Evolutionary conservation across 2,329 filamentous ascomycete genomes (phyloP).

Genomic region (Intubia oerlemansii): DNA sequence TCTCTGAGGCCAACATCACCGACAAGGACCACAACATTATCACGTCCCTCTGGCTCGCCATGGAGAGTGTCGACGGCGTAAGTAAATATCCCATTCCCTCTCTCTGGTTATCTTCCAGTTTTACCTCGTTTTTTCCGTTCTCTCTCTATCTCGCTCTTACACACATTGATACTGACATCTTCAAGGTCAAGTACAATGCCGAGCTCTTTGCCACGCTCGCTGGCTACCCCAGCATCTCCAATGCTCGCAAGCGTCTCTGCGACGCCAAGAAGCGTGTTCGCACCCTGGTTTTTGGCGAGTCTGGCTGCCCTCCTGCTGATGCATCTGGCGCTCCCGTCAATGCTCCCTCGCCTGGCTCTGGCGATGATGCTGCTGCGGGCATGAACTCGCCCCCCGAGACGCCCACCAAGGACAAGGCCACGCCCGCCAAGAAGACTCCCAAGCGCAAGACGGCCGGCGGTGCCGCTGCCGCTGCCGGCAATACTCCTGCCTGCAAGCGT

Average conservation of each 20-base stretch:
- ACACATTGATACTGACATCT: constrained; percentile 7
- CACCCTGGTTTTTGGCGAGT: constrained; percentile 3
- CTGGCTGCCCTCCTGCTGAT: too few relatives aligned
- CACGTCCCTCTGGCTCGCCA: too few relatives aligned
- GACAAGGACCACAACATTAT: too few relatives aligned
- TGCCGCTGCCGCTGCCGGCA: not conserved
- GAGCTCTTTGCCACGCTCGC: constrained; percentile 5
- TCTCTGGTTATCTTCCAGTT: too few relatives aligned
- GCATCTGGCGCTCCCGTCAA: too few relatives aligned
- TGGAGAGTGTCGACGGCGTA: too few relatives aligned
- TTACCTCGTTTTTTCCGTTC: too few relatives aligned
- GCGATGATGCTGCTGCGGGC: not conserved
- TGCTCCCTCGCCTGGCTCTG: too few relatives aligned
- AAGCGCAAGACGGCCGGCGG: constrained; percentile 2
- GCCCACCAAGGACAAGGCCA: not conserved
- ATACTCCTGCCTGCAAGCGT: constrained; percentile 1
- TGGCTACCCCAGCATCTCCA: constrained; percentile 5
- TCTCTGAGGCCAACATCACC: constrained; percentile 1
- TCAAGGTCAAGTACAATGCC: too few relatives aligned
- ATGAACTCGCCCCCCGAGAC: not conserved
- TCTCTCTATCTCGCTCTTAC: too few relatives aligned
- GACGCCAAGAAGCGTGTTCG: constrained; percentile 29
- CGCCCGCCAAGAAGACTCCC: not conserved
- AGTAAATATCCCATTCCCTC: too few relatives aligned
- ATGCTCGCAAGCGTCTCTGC: constrained; percentile 31